Evolutionary conservation across 495 filamentous ascomycete genomes (phyloP).

Genomic region (Oleoguttula mirabilis): DNA sequence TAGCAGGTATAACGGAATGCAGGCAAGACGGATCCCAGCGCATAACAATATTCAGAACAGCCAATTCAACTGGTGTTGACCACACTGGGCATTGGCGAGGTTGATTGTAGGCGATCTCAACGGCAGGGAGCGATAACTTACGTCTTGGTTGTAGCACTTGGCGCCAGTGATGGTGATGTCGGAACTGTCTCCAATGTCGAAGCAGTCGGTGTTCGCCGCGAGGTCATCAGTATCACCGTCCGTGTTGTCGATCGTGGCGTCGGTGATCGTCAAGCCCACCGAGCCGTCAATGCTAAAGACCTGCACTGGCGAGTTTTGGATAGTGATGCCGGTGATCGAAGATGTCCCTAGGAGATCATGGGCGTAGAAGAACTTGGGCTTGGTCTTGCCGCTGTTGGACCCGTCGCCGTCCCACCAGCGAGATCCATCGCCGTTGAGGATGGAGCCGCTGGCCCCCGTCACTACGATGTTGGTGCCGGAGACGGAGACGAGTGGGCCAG

Average conservation of each 20-base stretch:
- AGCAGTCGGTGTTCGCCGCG: constrained; percentile 50
- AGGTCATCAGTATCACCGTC: constrained; percentile 38
- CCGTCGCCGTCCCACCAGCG: constrained; percentile 45
- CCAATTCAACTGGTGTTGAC: too few relatives aligned
- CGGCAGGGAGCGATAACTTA: background rate
- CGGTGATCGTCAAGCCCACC: constrained; percentile 37
- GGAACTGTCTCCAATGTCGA: constrained; percentile 39
- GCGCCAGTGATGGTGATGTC: constrained; percentile 25
- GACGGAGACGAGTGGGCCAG: constrained; percentile 39
- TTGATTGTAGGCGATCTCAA: too few relatives aligned
- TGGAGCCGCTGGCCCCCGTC: constrained; percentile 29
- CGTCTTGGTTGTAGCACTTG: constrained; percentile 47
- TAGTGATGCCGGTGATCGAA: constrained; percentile 34
- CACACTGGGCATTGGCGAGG: too few relatives aligned
- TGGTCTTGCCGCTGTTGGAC: constrained; percentile 43
- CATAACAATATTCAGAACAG: too few relatives aligned
- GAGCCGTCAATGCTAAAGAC: constrained; percentile 44
- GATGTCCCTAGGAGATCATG: constrained; percentile 27
- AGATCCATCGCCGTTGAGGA: constrained; percentile 37
- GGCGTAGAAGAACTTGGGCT: constrained; percentile 48
- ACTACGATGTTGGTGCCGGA: constrained; percentile 37
- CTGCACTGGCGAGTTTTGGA: constrained; percentile 53
- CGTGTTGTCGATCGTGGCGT: constrained; percentile 49
- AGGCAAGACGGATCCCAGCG: too few relatives aligned
- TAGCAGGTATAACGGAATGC: too few relatives aligned